Conservation (phyloP, 2,329 filamentous ascomycete genomes). For the Pseudodiploospora longispora region DNA sequence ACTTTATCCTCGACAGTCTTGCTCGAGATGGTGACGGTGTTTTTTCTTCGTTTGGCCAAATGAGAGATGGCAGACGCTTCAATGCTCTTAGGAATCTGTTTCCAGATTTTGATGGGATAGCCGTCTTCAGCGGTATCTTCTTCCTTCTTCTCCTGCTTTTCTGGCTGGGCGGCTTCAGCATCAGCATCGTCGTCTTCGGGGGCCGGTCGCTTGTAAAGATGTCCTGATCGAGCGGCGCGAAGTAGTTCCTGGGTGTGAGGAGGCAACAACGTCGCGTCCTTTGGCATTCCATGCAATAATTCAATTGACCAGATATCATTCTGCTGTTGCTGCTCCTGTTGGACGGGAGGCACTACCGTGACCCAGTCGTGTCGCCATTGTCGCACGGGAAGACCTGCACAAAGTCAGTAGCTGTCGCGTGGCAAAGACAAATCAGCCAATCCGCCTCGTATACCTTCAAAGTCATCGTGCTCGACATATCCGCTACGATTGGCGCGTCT, state of each 20-base stretch:
- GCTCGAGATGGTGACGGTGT: conserved; percentile 48
- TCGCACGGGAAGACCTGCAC: conserved; percentile 71
- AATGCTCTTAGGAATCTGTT: conserved; percentile 51
- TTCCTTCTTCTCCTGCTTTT: conserved; percentile 54
- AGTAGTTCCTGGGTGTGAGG: conserved; percentile 76
- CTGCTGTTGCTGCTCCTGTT: conserved; percentile 54
- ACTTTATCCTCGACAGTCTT: conserved; percentile 38
- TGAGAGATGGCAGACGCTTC: conserved; percentile 45
- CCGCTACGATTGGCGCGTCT: conserved; percentile 48
- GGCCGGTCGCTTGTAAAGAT: conserved; percentile 63
- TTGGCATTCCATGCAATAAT: conserved; percentile 72
- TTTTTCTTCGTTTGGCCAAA: conserved; percentile 54
- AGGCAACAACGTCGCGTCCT: conserved; percentile 70
- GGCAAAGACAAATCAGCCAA: no score
- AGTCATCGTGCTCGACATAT: conserved; percentile 54
- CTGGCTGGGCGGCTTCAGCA: conserved; percentile 33
- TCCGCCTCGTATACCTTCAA: conserved; percentile 37
- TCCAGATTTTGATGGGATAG: conserved; percentile 52
- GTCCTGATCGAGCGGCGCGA: conserved; percentile 69
- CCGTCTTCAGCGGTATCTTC: conserved; percentile 48
- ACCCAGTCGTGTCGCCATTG: conserved; percentile 76
- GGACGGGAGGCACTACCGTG: conserved; percentile 56
- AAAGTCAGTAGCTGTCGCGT: conserved; percentile 13
- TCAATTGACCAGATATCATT: conserved; percentile 68
- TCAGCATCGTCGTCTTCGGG: conserved; percentile 56